These are phyloP conservation scores for Dipodascus geniculatus DNA, from an alignment of 805 yeast genomes.

Conservation along the genomic window DNA sequence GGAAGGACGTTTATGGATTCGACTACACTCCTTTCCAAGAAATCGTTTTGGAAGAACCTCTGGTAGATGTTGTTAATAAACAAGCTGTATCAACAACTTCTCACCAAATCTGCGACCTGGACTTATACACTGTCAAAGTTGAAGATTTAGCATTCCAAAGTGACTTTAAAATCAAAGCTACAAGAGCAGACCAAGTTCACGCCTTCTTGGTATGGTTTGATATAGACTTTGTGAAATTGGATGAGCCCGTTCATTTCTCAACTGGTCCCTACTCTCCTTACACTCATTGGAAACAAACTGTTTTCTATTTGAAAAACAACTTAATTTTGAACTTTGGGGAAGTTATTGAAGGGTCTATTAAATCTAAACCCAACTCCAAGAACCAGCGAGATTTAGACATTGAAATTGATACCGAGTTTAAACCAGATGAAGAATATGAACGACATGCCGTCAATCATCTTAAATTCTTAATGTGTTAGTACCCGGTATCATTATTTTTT, in stretches of 20 bases:
- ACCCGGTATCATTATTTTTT: no score
- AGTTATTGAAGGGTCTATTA: slow-evolving; percentile 53
- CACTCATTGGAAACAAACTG: slow-evolving; percentile 99
- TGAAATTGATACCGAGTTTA: slow-evolving; percentile 45
- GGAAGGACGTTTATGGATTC: slow-evolving; percentile 97
- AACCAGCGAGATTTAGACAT: slow-evolving; percentile 91
- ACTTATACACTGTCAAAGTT: slow-evolving; percentile 77
- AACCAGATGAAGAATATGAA: slow-evolving; percentile 31
- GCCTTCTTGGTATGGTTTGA: slow-evolving; percentile 95
- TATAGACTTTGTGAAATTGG: slow-evolving; percentile 59
- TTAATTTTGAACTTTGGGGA: slow-evolving; percentile 71
- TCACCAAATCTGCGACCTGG: slow-evolving; percentile 63
- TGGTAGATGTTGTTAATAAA: slow-evolving; percentile 89
- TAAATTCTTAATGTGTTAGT: slow-evolving; percentile 60
- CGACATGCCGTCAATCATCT: slow-evolving; percentile 50
- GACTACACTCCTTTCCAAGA: slow-evolving; percentile 87
- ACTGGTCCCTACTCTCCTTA: slow-evolving; percentile 92
- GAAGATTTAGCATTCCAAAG: slow-evolving; percentile 69
- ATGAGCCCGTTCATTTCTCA: slow-evolving; percentile 52
- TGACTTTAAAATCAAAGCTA: slow-evolving; percentile 59
- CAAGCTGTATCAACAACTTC: slow-evolving; percentile 64
- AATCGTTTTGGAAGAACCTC: slow-evolving; percentile 82
- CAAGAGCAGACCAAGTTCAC: slow-evolving; percentile 70
- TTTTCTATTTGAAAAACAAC: slow-evolving; percentile 78
- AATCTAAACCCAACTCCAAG: slow-evolving; percentile 59